Conservation (phyloP, 495 filamentous ascomycete species). For the Hypoxylon fuscum region DNA sequence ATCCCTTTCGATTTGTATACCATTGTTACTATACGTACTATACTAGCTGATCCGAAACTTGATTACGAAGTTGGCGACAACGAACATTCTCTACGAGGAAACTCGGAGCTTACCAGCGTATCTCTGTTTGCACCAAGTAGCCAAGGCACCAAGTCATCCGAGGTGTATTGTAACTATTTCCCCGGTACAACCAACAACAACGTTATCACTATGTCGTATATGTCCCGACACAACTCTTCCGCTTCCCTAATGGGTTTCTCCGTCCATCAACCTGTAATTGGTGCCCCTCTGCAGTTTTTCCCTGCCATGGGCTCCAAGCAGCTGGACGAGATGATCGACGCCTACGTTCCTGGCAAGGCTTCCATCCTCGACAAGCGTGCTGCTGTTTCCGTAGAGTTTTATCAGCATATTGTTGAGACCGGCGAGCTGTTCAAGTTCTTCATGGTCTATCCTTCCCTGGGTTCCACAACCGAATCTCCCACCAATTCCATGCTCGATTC, state of each 20-base stretch:
- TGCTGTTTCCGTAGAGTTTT: conserved; percentile 64
- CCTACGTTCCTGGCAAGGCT: conserved; percentile 58
- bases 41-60: conserved; percentile 1
- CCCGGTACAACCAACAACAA: conserved; percentile 1
- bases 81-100: conserved; percentile 6
- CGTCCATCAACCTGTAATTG: conserved; percentile 59
- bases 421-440: conserved; percentile 62
- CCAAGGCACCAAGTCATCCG: conserved; percentile 14
- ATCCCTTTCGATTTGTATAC: neutral
- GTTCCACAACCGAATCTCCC: conserved; percentile 49
- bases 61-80: conserved; percentile 22
- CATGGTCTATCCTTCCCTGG: conserved; percentile 53
- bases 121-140: conserved; percentile 6
- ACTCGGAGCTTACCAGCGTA: conserved; percentile 29
- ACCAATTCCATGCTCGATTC: conserved; percentile 52
- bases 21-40: neutral
- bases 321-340: conserved; percentile 62
- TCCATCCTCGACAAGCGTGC: conserved; percentile 63
- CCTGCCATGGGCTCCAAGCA: conserved; percentile 62
- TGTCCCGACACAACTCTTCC: conserved; percentile 51
- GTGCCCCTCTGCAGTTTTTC: conserved; percentile 61
- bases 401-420: conserved; percentile 53
- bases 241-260: conserved; percentile 57
- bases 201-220: conserved; percentile 42
- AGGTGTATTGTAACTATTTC: conserved; percentile 22